Percentiles rank a stretch among this genome's conserved stretches.
Conservation (phyloP, 306 rosid species). For the Cucumis melo region DNA sequence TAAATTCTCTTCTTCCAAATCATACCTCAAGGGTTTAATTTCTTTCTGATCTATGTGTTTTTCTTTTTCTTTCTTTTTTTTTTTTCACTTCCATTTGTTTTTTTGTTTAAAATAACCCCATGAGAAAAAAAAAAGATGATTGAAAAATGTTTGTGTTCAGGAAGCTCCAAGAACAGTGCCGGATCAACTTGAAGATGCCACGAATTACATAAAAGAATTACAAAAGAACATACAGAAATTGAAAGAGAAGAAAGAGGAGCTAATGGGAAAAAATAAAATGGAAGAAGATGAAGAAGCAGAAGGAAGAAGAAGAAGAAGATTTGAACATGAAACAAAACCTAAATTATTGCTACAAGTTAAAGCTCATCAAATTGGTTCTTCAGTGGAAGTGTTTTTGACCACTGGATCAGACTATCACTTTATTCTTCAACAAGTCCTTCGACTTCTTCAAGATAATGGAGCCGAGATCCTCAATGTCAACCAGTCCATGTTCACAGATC, state of each 20-base stretch:
- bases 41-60: too few species aligned
- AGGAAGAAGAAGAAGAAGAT: too few species aligned
- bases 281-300: not conserved
- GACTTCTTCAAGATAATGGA: not conserved
- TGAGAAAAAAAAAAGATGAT: too few species aligned
- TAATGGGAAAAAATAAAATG: not conserved
- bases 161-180: not conserved
- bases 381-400: not conserved
- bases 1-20: not conserved
- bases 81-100: too few species aligned
- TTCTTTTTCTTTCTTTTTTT: too few species aligned
- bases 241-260: not conserved
- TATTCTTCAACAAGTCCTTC: not conserved
- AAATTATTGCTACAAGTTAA: not conserved
- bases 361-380: not conserved
- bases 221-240: not conserved
- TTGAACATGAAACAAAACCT: not conserved
- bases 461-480: not conserved
- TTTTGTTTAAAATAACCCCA: too few species aligned
- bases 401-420: not conserved
- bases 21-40: not conserved
- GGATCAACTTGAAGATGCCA: not conserved
- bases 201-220: not conserved
- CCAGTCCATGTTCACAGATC: not conserved
- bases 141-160: not conserved